These are phyloP conservation scores for Leccinum barrowsii DNA, from an alignment of 768 basidiomycete genomes.

Conservation along the genomic window DNA sequence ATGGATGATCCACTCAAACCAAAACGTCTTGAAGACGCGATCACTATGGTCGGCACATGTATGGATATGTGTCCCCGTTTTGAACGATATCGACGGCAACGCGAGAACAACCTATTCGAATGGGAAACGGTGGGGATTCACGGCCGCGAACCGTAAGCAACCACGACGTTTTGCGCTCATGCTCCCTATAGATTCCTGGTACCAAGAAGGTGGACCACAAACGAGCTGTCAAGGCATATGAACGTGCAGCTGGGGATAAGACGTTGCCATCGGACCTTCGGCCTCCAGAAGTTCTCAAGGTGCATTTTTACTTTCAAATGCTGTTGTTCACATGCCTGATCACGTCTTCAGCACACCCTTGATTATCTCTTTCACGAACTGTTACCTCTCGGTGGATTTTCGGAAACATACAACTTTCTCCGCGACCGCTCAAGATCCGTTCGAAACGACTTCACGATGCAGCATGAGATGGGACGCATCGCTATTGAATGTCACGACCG, in stretches of 20 bases:
- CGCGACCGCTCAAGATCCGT: constrained; percentile 90
- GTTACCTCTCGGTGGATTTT: constrained; percentile 65
- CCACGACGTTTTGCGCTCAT: constrained; percentile 31
- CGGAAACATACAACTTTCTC: constrained; percentile 75
- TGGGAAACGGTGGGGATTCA: constrained; percentile 70
- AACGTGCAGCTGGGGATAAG: constrained; percentile 92
- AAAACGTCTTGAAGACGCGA: constrained; percentile 82
- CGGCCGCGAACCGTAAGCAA: constrained; percentile 1
- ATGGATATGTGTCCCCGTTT: constrained; percentile 93
- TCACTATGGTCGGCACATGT: constrained; percentile 91
- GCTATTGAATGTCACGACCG: constrained; percentile 92
- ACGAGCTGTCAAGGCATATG: constrained; percentile 92
- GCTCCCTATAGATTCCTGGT: constrained; percentile 58
- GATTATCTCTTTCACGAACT: constrained; percentile 91
- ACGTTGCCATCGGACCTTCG: constrained; percentile 88
- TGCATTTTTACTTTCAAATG: constrained; percentile 26
- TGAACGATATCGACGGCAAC: constrained; percentile 86
- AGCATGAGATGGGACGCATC: constrained; percentile 68
- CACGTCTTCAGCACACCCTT: constrained; percentile 60
- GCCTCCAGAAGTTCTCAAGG: constrained; percentile 80
- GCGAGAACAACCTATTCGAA: constrained; percentile 81
- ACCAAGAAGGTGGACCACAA: constrained; percentile 84
- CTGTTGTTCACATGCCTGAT: neutral
- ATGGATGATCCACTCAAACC: constrained; percentile 85
- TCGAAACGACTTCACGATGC: constrained; percentile 92